Percentiles rank a stretch among this genome's conserved stretches.
Conservation (phyloP, 352 stramenopile species). For the Globisporangium recalcitrans region DNA sequence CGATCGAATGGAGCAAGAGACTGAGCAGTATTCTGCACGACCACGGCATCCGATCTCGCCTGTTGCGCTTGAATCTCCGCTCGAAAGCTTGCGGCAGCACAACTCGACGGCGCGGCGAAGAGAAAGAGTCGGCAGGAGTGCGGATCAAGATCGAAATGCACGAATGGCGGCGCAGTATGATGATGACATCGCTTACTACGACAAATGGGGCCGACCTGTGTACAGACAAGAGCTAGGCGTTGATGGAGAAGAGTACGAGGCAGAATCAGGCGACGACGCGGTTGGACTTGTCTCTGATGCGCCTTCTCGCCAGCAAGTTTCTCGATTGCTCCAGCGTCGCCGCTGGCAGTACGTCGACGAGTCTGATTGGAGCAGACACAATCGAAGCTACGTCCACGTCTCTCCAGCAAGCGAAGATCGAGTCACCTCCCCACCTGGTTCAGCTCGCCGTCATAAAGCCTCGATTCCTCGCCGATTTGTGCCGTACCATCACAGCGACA, state of each 20-base stretch:
- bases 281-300: background rate
- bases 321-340: conserved; percentile 1
- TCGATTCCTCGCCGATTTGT: conserved; percentile 7
- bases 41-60: conserved; percentile 5
- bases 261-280: background rate
- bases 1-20: background rate
- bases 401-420: background rate
- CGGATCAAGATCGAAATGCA: background rate
- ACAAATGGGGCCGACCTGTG: conserved; percentile 16
- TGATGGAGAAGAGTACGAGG: background rate
- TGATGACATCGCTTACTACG: conserved; percentile 12
- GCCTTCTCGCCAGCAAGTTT: background rate
- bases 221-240: conserved; percentile 5
- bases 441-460: background rate
- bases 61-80: conserved; percentile 5
- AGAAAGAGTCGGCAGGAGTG: background rate
- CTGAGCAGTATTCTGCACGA: background rate
- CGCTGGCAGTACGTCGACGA: conserved; percentile 13
- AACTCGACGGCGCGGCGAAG: background rate
- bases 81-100: conserved; percentile 7
- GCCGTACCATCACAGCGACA: conserved; percentile 1
- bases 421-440: background rate
- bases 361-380: conserved; percentile 9
- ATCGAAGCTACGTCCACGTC: conserved; percentile 5
- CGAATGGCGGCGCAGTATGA: conserved; percentile 2